Base-by-base conservation (phyloP, 2,329 filamentous ascomycete species). In the Fusarium newnesense region DNA sequence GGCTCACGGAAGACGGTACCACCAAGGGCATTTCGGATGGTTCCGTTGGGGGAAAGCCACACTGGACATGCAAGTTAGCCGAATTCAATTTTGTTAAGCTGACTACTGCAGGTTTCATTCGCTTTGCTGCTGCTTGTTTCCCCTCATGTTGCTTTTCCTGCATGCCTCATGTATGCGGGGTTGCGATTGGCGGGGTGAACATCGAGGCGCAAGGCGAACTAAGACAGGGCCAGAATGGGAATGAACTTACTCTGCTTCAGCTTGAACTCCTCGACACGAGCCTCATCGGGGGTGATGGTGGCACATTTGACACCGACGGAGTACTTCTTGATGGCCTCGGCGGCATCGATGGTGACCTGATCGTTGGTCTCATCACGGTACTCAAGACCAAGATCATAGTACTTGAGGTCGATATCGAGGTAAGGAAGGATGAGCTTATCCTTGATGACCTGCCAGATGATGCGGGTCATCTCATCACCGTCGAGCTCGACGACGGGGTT, bases 371-470 rank as follows among this genome's bases (percentile, higher is more conserved):
- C 85, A 83, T 99, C 96, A 82, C 96, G 94, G 89, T 97, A 97
- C 83, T 94, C 91, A 74, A 98, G 90, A 71, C 96, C 96, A 78
- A 97, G 85, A 82, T 97, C 95, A 85, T 97, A 97, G 90, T 97
- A 97, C 89, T 99, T 98, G 81, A 99, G 91, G 85, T 98, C 96
- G 83, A 99, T 91, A 84, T 98, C 95, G 77, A 99, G 92, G 87
- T 96, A 98, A 64, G 95, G 95, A 86, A 92, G 89, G 85, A 98
- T 98, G 87, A 98, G 96, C 89, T 97, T 97, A 87, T 98, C 94
- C 90, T 98, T 98, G 90, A 99, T 99, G 84, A 94, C 92, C 87
- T 98, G 88, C 96, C 96, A 99, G 88, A 99, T 99, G 83, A 99
- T 95, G 80, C 96, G 90, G 79, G 96, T 99, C 96, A 98, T 98